phyloP scores from a whole-genome alignment of 2,329 filamentous ascomycete species.

The Arachnomyces sp. region DNA sequence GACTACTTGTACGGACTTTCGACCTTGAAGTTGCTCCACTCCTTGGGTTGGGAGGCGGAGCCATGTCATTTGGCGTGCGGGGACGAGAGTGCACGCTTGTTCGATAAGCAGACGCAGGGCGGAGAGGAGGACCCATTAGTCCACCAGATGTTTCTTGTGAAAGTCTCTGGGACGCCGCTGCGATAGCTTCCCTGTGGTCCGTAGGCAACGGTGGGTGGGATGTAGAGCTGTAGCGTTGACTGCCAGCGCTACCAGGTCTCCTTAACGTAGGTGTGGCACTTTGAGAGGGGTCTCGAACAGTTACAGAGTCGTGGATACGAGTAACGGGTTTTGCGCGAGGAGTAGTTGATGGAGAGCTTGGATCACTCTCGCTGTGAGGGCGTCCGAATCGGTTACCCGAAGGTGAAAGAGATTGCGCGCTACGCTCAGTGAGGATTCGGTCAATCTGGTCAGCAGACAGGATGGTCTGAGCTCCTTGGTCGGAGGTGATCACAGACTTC shows the following conservation, averaged over 20 bases:
- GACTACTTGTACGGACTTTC: conserved; percentile 31
- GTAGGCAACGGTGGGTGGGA: conserved; percentile 64
- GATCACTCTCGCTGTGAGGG: conserved; percentile 15
- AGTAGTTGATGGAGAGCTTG: conserved; percentile 28
- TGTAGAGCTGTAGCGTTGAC: conserved; percentile 46
- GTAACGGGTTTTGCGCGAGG: conserved; percentile 22
- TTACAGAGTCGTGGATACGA: conserved; percentile 20
- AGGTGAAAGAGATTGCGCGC: conserved; percentile 24
- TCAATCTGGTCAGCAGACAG: conserved; percentile 79
- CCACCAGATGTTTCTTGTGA: conserved; percentile 37
- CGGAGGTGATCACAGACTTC: conserved; percentile 42
- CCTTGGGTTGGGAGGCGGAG: conserved; percentile 36
- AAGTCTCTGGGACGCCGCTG: conserved; percentile 60
- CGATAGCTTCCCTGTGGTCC: conserved; percentile 78
- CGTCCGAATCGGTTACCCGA: conserved; percentile 25
- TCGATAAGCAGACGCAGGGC: conserved; percentile 68
- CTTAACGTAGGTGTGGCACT: conserved; percentile 29
- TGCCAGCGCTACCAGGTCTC: conserved; percentile 66
- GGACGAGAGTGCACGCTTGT: conserved; percentile 44
- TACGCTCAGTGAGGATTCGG: conserved; percentile 55
- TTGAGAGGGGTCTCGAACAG: conserved; percentile 21
- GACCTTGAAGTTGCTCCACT: conserved; percentile 53
- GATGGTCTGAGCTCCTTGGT: conserved; percentile 73
- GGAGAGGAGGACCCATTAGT: conserved; percentile 73
- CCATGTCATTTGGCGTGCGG: conserved; percentile 51